Evolutionary conservation across 2,329 filamentous ascomycete species (phyloP).

Genomic region (Harringtonia aguacate): DNA sequence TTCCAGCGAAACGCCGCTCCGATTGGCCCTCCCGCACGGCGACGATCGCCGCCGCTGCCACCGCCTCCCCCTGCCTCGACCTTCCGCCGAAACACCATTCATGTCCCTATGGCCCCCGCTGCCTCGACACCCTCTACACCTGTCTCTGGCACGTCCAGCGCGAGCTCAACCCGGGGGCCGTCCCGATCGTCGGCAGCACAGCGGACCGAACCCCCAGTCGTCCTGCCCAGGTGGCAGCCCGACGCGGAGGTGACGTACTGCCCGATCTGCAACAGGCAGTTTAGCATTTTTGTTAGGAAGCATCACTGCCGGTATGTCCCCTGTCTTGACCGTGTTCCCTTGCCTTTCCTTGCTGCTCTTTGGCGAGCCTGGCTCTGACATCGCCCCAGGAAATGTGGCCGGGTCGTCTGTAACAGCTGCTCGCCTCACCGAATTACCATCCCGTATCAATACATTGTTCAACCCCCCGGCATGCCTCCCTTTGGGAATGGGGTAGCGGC

Average conservation of each 20-base stretch:
- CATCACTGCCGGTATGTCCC: conserved; percentile 73
- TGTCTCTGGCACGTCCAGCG: too few relatives aligned
- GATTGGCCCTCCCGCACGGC: neutral
- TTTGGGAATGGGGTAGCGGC: neutral
- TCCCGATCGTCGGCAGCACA: too few relatives aligned
- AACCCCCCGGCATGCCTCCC: conserved; percentile 46
- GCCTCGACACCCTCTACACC: too few relatives aligned
- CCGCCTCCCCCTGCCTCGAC: neutral
- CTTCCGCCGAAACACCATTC: neutral
- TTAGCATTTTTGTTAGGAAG: conserved; percentile 78
- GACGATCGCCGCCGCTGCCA: neutral
- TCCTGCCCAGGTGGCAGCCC: conserved; percentile 75
- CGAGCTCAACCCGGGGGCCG: too few relatives aligned
- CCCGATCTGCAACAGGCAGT: conserved; percentile 71
- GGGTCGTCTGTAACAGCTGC: conserved; percentile 81
- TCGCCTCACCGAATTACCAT: conserved; percentile 94
- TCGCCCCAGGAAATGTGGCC: conserved; percentile 83
- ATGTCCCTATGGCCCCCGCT: too few relatives aligned
- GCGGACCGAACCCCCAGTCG: conserved; percentile 24
- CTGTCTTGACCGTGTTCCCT: neutral
- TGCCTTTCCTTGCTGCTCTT: neutral
- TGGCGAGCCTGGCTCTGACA: too few relatives aligned
- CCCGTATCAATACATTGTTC: conserved; percentile 84
- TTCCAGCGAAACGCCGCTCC: neutral
- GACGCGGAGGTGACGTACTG: conserved; percentile 74